Evolutionary conservation across 176 grass and related monocot genomes (phyloP).

Genomic region (Rhynchospora tenuis): DNA sequence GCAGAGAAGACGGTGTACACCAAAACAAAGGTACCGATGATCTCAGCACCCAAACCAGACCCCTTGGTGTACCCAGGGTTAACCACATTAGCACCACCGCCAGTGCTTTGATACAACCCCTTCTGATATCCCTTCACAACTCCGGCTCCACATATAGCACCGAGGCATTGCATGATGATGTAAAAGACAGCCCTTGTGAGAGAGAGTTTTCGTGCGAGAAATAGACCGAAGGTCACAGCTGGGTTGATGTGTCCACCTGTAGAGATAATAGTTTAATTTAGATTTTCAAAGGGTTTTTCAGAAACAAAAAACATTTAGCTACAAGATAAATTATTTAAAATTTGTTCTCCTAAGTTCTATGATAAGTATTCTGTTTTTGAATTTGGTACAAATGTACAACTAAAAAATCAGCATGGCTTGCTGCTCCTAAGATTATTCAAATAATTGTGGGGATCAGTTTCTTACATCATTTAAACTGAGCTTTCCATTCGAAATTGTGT

Average conservation of each 20-base stretch:
- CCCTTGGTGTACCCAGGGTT: slow-evolving; percentile 59
- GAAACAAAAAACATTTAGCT: not conserved
- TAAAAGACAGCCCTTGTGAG: slow-evolving; percentile 57
- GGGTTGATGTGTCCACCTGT: slow-evolving; percentile 83
- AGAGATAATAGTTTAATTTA: not conserved
- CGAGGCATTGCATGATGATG: slow-evolving; percentile 83
- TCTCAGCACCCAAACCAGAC: slow-evolving; percentile 61
- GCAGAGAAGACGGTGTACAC: slow-evolving; percentile 89
- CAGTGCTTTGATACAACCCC: slow-evolving; percentile 35
- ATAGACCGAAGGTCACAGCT: slow-evolving; percentile 77
- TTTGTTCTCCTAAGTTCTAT: not conserved
- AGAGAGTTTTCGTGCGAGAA: slow-evolving; percentile 74
- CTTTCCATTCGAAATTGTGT: not conserved
- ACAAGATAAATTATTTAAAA: not conserved
- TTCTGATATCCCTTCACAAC: slow-evolving; percentile 70
- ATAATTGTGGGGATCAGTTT: not conserved
- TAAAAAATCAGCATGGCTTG: not conserved
- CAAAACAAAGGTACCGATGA: slow-evolving; percentile 72
- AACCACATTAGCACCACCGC: slow-evolving; percentile 71
- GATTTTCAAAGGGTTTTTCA: not conserved
- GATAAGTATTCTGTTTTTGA: not conserved
- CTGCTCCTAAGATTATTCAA: not conserved
- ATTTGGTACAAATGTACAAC: not conserved
- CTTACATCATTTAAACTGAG: not conserved
- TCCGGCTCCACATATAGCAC: slow-evolving; percentile 78